Percentiles rank a stretch among this genome's conserved stretches.
phyloP scores from a whole-genome alignment of 108 stramenopile species.

The Heterococcus sp. region DNA sequence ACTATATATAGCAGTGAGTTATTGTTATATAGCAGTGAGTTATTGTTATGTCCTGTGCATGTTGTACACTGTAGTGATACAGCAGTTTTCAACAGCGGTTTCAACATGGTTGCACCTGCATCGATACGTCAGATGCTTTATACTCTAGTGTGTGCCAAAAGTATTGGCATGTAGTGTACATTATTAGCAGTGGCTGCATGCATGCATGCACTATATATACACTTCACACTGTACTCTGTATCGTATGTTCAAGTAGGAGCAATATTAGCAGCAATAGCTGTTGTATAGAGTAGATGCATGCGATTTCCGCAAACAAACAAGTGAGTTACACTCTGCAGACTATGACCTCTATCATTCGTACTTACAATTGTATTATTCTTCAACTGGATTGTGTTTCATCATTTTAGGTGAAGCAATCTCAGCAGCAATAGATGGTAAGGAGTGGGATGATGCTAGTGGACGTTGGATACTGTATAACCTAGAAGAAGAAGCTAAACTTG shows the following conservation, averaged over 20 bases:
- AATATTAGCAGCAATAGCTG: not conserved
- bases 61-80: too few species aligned
- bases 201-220: not conserved
- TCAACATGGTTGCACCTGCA: too few species aligned
- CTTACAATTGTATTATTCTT: not conserved
- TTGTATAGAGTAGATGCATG: not conserved
- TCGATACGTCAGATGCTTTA: too few species aligned
- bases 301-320: too few species aligned
- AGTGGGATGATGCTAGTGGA: not conserved
- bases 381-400: not conserved
- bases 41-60: not conserved
- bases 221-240: not conserved
- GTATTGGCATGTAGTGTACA: too few species aligned
- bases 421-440: not conserved
- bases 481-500: not conserved
- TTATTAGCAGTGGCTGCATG: too few species aligned
- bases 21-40: not conserved
- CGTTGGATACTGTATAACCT: not conserved
- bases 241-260: not conserved
- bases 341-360: not conserved
- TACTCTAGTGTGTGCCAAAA: not conserved
- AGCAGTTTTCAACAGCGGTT: too few species aligned
- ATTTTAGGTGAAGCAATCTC: not conserved
- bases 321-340: not conserved
- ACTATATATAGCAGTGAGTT: not conserved